Conservation (phyloP, 106 monocot species). For the Dioscorea dumetorum region DNA sequence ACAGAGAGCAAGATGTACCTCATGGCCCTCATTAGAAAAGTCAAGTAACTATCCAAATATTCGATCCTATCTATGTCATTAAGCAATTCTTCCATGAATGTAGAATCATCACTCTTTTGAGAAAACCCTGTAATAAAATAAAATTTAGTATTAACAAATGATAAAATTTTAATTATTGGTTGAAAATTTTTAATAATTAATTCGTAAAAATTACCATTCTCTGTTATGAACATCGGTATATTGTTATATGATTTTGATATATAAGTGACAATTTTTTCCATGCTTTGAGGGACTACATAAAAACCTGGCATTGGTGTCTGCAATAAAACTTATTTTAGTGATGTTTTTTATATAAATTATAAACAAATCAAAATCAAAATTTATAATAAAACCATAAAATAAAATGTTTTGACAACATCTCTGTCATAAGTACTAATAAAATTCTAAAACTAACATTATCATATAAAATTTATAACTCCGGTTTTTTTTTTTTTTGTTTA, state of each 20-base stretch:
- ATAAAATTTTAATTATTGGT: too few relatives aligned
- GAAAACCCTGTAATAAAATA: constrained; percentile 16
- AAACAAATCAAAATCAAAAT: too few relatives aligned
- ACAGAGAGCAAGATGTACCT: too few relatives aligned
- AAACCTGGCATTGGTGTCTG: constrained; percentile 27
- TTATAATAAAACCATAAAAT: too few relatives aligned
- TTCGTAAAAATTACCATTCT: constrained; percentile 31
- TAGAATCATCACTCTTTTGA: constrained; percentile 12
- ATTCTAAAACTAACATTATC: too few relatives aligned
- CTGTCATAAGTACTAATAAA: too few relatives aligned
- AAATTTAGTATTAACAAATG: too few relatives aligned
- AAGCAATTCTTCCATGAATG: constrained; percentile 16
- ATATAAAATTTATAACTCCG: too few relatives aligned
- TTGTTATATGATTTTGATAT: constrained; percentile 49
- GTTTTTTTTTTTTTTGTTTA: too few relatives aligned
- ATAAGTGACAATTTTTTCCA: constrained; percentile 43
- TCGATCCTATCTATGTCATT: constrained; percentile 35
- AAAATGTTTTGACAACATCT: too few relatives aligned
- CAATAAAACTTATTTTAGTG: neutral
- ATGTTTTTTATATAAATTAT: too few relatives aligned
- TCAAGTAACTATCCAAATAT: constrained; percentile 22
- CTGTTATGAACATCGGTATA: constrained; percentile 50
- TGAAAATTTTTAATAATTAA: too few relatives aligned
- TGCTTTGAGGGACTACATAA: constrained; percentile 39
- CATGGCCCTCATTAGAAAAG: constrained; percentile 3